These are phyloP conservation scores for Colletotrichum tabaci DNA, from an alignment of 2,329 filamentous ascomycete genomes.

Conservation along the genomic window DNA sequence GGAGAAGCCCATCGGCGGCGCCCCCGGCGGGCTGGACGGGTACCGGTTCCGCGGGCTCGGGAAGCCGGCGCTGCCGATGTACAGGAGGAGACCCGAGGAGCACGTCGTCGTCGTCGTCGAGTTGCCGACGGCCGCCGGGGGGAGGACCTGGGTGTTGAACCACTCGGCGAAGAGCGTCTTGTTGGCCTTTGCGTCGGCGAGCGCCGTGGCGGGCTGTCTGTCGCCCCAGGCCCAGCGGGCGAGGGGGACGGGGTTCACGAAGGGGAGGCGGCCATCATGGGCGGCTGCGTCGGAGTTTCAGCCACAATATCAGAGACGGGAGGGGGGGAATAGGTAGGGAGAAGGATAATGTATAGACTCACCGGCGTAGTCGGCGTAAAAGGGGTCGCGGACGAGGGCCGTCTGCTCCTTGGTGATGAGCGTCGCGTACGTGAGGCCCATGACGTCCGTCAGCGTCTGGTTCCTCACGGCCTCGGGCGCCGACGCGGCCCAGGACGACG, in stretches of 20 bases:
- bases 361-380: slow-evolving; percentile 57
- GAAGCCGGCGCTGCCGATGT: slow-evolving; percentile 41
- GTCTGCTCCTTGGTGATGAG: slow-evolving; percentile 57
- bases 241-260: slow-evolving; percentile 55
- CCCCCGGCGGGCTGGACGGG: slow-evolving; percentile 54
- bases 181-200: slow-evolving; percentile 48
- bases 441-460: slow-evolving; percentile 45
- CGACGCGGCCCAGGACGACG: slow-evolving; percentile 47
- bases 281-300: slow-evolving; percentile 40
- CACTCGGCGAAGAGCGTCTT: slow-evolving; percentile 52
- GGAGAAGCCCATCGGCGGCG: slow-evolving; percentile 65
- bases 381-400: slow-evolving; percentile 54
- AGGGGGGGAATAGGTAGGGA: rapidly evolving
- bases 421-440: slow-evolving; percentile 53
- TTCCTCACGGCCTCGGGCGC: slow-evolving; percentile 43
- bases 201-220: slow-evolving; percentile 44
- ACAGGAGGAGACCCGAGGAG: slow-evolving; percentile 51
- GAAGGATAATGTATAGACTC: not conserved
- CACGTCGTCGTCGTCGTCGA: slow-evolving; percentile 43
- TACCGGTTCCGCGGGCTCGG: slow-evolving; percentile 48
- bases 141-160: slow-evolving; percentile 50
- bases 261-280: slow-evolving; percentile 53
- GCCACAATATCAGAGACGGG: too few species aligned
- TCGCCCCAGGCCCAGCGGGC: slow-evolving; percentile 55
- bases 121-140: slow-evolving; percentile 31